Evolutionary conservation across 1,284 basidiomycete genomes (phyloP).

Genomic region (Leucoagaricus sp.): DNA sequence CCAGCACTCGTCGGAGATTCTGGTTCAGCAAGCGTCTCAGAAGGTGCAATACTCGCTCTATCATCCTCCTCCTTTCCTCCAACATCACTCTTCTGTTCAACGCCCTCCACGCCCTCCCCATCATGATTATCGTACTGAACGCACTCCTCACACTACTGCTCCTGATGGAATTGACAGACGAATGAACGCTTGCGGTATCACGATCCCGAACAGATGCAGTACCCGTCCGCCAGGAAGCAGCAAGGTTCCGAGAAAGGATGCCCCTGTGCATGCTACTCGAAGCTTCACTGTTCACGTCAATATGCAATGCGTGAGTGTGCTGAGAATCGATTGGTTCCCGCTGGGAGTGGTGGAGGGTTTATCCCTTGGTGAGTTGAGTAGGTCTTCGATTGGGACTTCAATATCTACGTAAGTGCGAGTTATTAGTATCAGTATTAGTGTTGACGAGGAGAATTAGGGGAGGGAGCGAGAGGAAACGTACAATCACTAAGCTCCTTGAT

Average conservation of each 20-base stretch:
- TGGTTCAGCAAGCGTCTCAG: constrained; percentile 7
- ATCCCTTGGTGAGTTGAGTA: constrained; percentile 48
- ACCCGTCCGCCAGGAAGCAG: constrained; percentile 13
- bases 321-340: constrained; percentile 27
- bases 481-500: constrained; percentile 86
- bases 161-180: constrained; percentile 32
- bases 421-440: constrained; percentile 4
- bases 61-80: constrained; percentile 11
- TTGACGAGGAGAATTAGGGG: constrained; percentile 14
- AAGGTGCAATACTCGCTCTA: constrained; percentile 14
- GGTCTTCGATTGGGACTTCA: constrained; percentile 78
- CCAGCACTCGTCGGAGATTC: constrained; percentile 12
- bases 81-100: too few species aligned
- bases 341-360: constrained; percentile 23
- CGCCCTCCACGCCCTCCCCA: constrained; percentile 5
- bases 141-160: constrained; percentile 30
- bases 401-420: constrained; percentile 56
- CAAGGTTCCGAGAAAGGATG: constrained; percentile 51
- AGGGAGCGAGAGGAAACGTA: constrained; percentile 47
- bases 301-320: constrained; percentile 31
- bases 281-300: constrained; percentile 39
- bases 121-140: constrained; percentile 18
- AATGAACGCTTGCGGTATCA: constrained; percentile 15
- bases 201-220: constrained; percentile 17
- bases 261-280: constrained; percentile 48